Evolutionary conservation across 2,329 filamentous ascomycete genomes (phyloP).

Genomic region (Alternaria brassicae): DNA sequence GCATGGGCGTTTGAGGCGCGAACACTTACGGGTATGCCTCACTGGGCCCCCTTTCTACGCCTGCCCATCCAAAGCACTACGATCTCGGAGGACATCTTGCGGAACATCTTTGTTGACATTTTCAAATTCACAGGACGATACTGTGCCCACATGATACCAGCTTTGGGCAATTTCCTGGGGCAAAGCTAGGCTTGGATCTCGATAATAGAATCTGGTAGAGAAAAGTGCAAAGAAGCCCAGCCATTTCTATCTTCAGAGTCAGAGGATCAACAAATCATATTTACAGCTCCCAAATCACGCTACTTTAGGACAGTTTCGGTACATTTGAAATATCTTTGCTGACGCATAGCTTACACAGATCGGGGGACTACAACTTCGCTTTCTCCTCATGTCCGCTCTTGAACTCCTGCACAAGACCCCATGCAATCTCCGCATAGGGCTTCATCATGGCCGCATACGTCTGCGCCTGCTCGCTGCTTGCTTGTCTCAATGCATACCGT

Average conservation of each 20-base stretch:
- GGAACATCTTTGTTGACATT: slow-evolving; percentile 31
- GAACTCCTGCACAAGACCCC: slow-evolving; percentile 70
- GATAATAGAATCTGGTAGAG: slow-evolving; percentile 17
- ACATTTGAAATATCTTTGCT: not conserved
- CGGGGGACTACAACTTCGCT: slow-evolving; percentile 43
- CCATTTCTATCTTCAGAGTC: slow-evolving; percentile 10
- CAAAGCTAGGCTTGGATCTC: slow-evolving; percentile 10
- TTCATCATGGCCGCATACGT: slow-evolving; percentile 73
- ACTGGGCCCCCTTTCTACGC: slow-evolving; percentile 13
- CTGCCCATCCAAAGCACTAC: slow-evolving; percentile 3
- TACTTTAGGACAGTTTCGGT: not conserved
- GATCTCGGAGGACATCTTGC: slow-evolving; percentile 8
- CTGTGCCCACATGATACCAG: slow-evolving; percentile 37
- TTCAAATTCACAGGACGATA: slow-evolving; percentile 28
- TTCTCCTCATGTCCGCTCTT: slow-evolving; percentile 47
- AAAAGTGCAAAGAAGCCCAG: slow-evolving; percentile 15
- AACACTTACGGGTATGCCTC: slow-evolving; percentile 29
- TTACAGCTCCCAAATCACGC: not conserved
- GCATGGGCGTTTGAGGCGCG: slow-evolving; percentile 34
- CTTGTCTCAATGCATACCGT: slow-evolving; percentile 81
- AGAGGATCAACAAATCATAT: slow-evolving; percentile 4
- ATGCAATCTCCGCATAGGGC: slow-evolving; percentile 79
- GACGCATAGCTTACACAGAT: not conserved
- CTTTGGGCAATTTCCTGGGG: slow-evolving; percentile 10
- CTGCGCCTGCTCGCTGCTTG: slow-evolving; percentile 82